These are phyloP conservation scores for Microbotryum lychnidis-dioicae DNA, from an alignment of 1,284 basidiomycete genomes.

Conservation along the genomic window DNA sequence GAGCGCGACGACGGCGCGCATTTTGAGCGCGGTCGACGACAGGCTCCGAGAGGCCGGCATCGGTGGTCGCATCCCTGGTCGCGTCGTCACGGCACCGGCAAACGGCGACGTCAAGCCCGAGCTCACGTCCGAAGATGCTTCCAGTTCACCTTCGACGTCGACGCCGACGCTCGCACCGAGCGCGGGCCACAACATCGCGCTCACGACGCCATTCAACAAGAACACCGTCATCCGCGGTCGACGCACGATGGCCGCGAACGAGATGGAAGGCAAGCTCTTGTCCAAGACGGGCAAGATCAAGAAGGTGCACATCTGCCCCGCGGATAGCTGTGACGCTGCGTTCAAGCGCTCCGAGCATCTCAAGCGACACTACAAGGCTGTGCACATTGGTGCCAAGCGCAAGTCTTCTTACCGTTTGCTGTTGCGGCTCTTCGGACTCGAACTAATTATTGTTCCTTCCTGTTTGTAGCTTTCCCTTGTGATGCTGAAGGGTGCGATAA, in stretches of 20 bases:
- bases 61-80: too few species aligned
- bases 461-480: conserved; percentile 22
- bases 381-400: conserved; percentile 29
- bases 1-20: too few species aligned
- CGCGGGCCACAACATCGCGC: too few species aligned
- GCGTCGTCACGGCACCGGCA: too few species aligned
- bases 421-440: not conserved
- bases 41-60: too few species aligned
- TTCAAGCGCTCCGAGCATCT: conserved; percentile 31
- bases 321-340: conserved; percentile 26
- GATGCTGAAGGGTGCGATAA: conserved; percentile 18
- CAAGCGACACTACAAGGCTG: conserved; percentile 29
- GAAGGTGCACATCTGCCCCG: conserved; percentile 27
- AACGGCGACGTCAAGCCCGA: too few species aligned
- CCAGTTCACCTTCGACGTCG: too few species aligned
- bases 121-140: too few species aligned
- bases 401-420: not conserved
- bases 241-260: conserved; percentile 2
- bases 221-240: conserved; percentile 25
- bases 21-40: too few species aligned
- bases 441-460: not conserved
- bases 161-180: too few species aligned
- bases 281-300: conserved; percentile 4
- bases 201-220: not conserved
- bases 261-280: conserved; percentile 5